Base-by-base conservation (phyloP, 352 stramenopile species). In the Globisporangium nunn region DNA sequence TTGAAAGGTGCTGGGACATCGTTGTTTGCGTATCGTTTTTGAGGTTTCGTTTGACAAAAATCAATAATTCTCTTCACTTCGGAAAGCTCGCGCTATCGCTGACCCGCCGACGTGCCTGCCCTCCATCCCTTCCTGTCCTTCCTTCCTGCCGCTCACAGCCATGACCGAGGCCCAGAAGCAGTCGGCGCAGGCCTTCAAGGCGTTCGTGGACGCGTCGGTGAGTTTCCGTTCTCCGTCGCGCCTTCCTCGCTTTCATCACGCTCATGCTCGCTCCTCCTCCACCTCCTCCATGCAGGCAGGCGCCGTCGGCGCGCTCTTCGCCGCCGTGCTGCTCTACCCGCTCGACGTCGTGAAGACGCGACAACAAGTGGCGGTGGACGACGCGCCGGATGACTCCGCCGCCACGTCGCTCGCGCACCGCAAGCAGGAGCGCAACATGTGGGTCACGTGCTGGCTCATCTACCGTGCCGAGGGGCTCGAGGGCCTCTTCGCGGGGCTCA, bases 271-370 rank as follows among this genome's bases (percentile, higher is more conserved):
- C 35, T 50, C 50, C 44, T 56, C 40, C 56, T 37, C 55, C 2
- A 12, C 35, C 35, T 15, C 7, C 35, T 11, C 11, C 7, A 3
- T 11, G 35, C 17, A 91, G 81, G 76, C 81, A 48, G 81, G 81
- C 33, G 80, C 81, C 14, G 80, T 89, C 70, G 81, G 81, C n/a
- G 77, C 81, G 49, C 71, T 92, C 39, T 87, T 92, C 56, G 77
- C 79, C 6, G 79, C 75, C 31, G 62, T 92, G 50, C 65, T 87
- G 57, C 66, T 92, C 37, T 90, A 89, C 49, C 81, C 81, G 28
- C 60, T 92, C 61, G 81, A 92, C 47, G 74, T 90, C 30, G 79
- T 84, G 41, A 92, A 92, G 71, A 90, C 80, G 6, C 78, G 80
- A 14, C 74, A 80, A 47, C 81, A 92, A 51, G 78, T 75, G 29